Conservation (phyloP, 2,329 filamentous ascomycete species). For the Chaetothyriales sp. region DNA sequence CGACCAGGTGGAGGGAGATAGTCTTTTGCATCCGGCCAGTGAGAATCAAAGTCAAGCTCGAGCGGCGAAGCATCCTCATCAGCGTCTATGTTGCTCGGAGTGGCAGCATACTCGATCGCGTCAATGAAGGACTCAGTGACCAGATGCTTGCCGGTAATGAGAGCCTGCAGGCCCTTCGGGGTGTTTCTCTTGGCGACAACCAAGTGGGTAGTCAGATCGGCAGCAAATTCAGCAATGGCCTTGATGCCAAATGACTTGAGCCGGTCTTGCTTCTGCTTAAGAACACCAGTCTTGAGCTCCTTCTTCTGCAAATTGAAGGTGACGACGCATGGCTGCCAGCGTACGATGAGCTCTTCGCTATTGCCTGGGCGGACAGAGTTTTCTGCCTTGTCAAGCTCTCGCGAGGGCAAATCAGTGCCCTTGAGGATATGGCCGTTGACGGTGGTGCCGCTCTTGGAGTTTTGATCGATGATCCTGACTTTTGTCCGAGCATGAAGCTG, state of each 20-base stretch:
- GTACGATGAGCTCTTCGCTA: constrained; percentile 47
- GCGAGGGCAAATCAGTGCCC: constrained; percentile 35
- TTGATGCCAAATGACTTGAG: constrained; percentile 86
- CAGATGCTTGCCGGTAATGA: constrained; percentile 68
- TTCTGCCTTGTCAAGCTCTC: constrained; percentile 41
- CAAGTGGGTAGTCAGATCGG: constrained; percentile 66
- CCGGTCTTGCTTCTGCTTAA: constrained; percentile 47
- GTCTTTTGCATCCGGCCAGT: constrained; percentile 63
- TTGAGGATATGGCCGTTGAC: constrained; percentile 62
- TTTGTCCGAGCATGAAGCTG: constrained; percentile 52
- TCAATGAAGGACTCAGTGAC: constrained; percentile 63
- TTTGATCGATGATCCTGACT: constrained; percentile 61
- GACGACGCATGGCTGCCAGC: constrained; percentile 68
- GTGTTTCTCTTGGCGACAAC: constrained; percentile 84
- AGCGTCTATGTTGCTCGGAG: constrained; percentile 36
- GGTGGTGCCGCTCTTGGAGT: constrained; percentile 72
- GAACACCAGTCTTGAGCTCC: constrained; percentile 52
- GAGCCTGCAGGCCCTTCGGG: constrained; percentile 68
- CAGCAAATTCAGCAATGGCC: constrained; percentile 58
- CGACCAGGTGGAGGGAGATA: constrained; percentile 62
- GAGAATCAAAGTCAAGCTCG: constrained; percentile 63
- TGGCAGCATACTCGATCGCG: constrained; percentile 51
- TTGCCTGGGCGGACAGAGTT: constrained; percentile 61
- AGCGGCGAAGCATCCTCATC: constrained; percentile 43
- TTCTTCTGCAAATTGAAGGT: constrained; percentile 65